Conservation (phyloP, 495 filamentous ascomycete species). For the Neurospora tetraspora region DNA sequence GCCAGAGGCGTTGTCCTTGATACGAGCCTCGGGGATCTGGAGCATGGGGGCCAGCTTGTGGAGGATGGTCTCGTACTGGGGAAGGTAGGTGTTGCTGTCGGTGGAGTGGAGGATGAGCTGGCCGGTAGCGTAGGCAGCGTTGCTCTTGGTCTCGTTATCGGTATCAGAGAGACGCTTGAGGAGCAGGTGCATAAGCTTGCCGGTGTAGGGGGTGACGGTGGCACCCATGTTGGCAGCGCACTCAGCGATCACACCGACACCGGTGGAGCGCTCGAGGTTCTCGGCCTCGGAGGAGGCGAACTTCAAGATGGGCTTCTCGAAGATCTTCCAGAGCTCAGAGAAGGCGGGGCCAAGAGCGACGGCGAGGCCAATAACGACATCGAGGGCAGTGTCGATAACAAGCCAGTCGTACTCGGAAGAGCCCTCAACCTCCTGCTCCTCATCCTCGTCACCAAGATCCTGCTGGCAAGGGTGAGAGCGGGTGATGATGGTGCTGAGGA, state of each 20-base stretch:
- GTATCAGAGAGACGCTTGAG: constrained; percentile 82
- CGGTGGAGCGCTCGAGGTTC: constrained; percentile 73
- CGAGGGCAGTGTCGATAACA: constrained; percentile 85
- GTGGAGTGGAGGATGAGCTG: constrained; percentile 72
- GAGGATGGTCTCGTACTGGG: constrained; percentile 66
- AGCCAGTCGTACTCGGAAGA: constrained; percentile 97
- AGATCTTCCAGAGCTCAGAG: constrained; percentile 80
- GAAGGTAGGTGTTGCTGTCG: constrained; percentile 58
- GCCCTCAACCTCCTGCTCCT: constrained; percentile 55
- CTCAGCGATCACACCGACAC: constrained; percentile 87
- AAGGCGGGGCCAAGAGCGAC: constrained; percentile 75
- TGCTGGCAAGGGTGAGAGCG: constrained; percentile 88
- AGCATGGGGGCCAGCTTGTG: constrained; percentile 76
- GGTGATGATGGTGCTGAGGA: constrained; percentile 68
- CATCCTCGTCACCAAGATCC: constrained; percentile 71
- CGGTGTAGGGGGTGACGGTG: constrained; percentile 67
- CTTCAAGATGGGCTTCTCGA: constrained; percentile 81
- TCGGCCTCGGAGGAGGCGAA: constrained; percentile 72
- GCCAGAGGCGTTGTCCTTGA: constrained; percentile 88
- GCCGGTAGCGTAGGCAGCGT: constrained; percentile 84
- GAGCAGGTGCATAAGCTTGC: constrained; percentile 64
- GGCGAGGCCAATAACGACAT: constrained; percentile 75
- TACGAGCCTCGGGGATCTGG: constrained; percentile 58
- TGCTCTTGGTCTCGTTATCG: constrained; percentile 86
- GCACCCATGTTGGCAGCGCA: constrained; percentile 77